Conservation (phyloP, 345 rosid species). For the Arabis hirsuta region DNA sequence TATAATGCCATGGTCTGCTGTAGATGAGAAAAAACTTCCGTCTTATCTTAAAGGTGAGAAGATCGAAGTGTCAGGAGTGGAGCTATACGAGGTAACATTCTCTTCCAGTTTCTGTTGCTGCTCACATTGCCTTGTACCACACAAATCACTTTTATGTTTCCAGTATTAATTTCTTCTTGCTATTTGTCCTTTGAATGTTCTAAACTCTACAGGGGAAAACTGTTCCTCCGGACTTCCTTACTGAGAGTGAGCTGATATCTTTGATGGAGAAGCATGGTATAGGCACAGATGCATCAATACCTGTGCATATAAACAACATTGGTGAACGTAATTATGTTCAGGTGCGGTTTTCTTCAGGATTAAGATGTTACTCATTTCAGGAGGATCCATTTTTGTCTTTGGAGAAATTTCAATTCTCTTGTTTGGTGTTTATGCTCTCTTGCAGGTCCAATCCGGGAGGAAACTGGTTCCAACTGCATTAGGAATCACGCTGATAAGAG, state of each 20-base stretch:
- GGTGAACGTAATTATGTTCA: constrained; percentile 96
- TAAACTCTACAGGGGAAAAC: constrained; percentile 68
- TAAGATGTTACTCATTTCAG: constrained; percentile 17
- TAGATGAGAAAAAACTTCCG: constrained; percentile 80
- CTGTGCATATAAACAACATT: constrained; percentile 93
- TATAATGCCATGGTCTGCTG: constrained; percentile 92
- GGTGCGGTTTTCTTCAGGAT: constrained; percentile 50
- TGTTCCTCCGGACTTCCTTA: constrained; percentile 82
- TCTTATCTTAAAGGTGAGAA: constrained; percentile 66
- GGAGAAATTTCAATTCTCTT: neutral
- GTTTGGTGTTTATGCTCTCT: constrained; percentile 13
- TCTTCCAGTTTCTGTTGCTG: constrained; percentile 19
- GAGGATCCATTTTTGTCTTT: constrained; percentile 4
- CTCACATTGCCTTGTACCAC: constrained; percentile 2
- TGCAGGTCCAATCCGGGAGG: constrained; percentile 87
- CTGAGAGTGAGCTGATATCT: constrained; percentile 94
- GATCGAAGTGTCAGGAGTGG: constrained; percentile 75
- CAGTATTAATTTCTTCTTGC: neutral
- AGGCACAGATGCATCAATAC: constrained; percentile 97
- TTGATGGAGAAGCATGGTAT: constrained; percentile 96
- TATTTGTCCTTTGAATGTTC: constrained; percentile 18
- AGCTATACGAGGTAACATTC: constrained; percentile 68
- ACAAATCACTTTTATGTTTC: neutral
- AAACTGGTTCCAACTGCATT: constrained; percentile 88
- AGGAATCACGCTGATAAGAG: constrained; percentile 89